Base-by-base conservation (phyloP, 345 rosid species). In the Melaleuca alternifolia region DNA sequence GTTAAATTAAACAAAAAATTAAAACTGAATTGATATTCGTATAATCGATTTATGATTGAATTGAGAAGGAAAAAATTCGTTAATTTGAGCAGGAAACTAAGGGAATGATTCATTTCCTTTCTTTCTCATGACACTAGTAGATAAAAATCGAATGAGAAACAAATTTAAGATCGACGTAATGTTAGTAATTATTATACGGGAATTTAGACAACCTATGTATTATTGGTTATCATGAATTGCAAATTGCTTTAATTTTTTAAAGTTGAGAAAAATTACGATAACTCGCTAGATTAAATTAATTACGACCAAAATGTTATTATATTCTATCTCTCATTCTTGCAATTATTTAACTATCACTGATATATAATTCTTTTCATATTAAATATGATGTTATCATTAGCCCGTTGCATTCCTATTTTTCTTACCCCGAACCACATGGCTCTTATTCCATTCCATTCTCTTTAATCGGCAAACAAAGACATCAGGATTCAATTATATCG, bases 161-260 rank as follows among this genome's bases (percentile, higher is more conserved):
- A 24, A 56, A 56, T 11, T 0, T 56, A 8, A 1, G n/a, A n/a
- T 0, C 6, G 33, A 13, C 8, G 2, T 59, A n/a, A n/a, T n/a
- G 6, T 1, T 7, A 59, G 2, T n/a, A 0, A 59, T 14, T 65
- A 65, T 33, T 15, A 33, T 65, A 30, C 9, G 33, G 15, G 12
- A 30, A 3, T 65, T 0, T 65, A 23, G 23, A 33, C 23, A 7
- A 8, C 46, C 46, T 1, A 18, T 30, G 77, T 7, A 33, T 65
- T 7, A 33, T 65, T 30, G 33, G 6, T 65, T 33, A 65, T 8
- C 5, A 30, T 16, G 77, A 30, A 30, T 16, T 65, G 46, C 1
- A 33, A 65, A 15, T 65, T 37, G 16, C 23, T 14, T 15, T 33
- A 16, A 16, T 16, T 6, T 65, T 65, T 65, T 8, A n/a, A n/a